phyloP scores from a whole-genome alignment of 139 green algal species.

The Pseudopediastrum boryanum region DNA sequence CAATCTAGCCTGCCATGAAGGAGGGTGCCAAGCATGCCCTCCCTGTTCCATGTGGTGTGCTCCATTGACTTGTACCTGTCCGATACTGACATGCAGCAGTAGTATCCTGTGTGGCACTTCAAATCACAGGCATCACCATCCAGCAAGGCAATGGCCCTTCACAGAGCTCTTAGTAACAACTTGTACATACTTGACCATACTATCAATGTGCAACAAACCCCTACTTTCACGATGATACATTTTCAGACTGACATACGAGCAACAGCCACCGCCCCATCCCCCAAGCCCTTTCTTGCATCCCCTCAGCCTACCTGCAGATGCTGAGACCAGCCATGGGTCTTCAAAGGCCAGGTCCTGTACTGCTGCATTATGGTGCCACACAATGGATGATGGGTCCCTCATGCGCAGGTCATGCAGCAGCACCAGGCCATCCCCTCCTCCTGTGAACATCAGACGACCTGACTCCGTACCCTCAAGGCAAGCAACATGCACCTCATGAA shows the following conservation, averaged over 20 bases:
- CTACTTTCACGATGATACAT: no score
- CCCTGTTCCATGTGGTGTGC: no score
- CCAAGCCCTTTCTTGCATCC: slow-evolving; percentile 31
- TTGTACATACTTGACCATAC: neutral
- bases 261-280: neutral
- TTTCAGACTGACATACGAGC: slow-evolving; percentile 29
- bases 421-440: slow-evolving; percentile 55
- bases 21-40: no score
- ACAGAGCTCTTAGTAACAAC: neutral
- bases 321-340: slow-evolving; percentile 68
- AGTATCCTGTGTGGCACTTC: no score
- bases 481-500: slow-evolving; percentile 52
- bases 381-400: slow-evolving; percentile 36
- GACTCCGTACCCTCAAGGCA: slow-evolving; percentile 59
- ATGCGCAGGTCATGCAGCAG: slow-evolving; percentile 65
- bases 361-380: slow-evolving; percentile 47
- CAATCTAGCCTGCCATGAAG: no score
- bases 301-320: slow-evolving; percentile 17
- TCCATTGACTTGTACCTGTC: no score
- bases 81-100: no score
- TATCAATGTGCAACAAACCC: neutral
- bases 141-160: neutral
- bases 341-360: slow-evolving; percentile 58
- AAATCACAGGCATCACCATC: no score
- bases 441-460: slow-evolving; percentile 61